Percentiles rank a stretch among this genome's conserved stretches.
phyloP scores from a whole-genome alignment of 768 basidiomycete genomes.

The Sutorius australiensis region DNA sequence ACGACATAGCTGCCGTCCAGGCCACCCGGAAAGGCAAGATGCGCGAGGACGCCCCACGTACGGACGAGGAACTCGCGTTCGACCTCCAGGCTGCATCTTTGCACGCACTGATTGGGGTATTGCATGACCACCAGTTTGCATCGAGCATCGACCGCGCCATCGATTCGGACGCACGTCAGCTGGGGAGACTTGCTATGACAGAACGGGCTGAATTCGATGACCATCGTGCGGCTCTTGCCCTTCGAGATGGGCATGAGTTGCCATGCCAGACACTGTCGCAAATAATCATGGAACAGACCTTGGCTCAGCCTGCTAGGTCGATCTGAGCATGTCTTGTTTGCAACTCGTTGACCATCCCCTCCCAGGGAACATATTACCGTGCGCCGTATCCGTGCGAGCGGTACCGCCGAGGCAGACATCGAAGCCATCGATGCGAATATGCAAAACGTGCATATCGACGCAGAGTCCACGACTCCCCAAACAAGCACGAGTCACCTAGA shows the following conservation, averaged over 20 bases:
- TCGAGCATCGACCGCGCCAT: slow-evolving; percentile 41
- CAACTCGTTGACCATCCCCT: not conserved
- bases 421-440: not conserved
- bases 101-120: slow-evolving; percentile 23
- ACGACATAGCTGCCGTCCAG: slow-evolving; percentile 39
- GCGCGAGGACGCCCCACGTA: slow-evolving; percentile 26
- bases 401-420: not conserved
- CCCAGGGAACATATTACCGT: not conserved
- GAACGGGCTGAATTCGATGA: slow-evolving; percentile 42
- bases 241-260: slow-evolving; percentile 27
- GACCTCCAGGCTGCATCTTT: slow-evolving; percentile 39
- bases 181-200: slow-evolving; percentile 30
- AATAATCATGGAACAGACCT: slow-evolving; percentile 3
- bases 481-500: slow-evolving; percentile 2
- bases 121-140: slow-evolving; percentile 40
- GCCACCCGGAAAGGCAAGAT: slow-evolving; percentile 37
- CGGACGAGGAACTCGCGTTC: slow-evolving; percentile 47
- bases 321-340: not conserved
- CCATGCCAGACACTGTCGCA: slow-evolving; percentile 20
- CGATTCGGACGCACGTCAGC: slow-evolving; percentile 30
- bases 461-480: not conserved
- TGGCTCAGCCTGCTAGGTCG: slow-evolving; percentile 3
- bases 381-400: not conserved
- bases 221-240: slow-evolving; percentile 38
- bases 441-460: slow-evolving; percentile 1